Evolutionary conservation across 2,329 filamentous ascomycete species (phyloP).

Genomic region (Fusarium sulawesiense): DNA sequence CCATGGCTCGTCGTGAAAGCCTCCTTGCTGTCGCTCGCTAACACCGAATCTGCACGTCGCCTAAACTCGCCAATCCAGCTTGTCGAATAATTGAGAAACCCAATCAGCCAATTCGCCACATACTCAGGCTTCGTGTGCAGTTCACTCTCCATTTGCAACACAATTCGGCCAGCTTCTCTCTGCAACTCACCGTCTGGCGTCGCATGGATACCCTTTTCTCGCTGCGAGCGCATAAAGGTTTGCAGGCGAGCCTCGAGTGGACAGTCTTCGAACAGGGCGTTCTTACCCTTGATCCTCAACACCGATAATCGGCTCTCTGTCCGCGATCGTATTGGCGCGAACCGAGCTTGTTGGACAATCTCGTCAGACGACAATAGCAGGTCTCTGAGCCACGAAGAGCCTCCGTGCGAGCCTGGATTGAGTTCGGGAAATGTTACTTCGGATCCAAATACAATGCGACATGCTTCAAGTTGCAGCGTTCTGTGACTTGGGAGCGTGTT

Average conservation of each 20-base stretch:
- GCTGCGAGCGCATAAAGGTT: neutral
- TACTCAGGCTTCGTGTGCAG: conserved; percentile 25
- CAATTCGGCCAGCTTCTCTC: conserved; percentile 22
- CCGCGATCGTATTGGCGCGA: conserved; percentile 24
- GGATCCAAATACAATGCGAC: conserved; percentile 38
- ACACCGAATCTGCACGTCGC: conserved; percentile 1
- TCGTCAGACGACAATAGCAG: conserved; percentile 21
- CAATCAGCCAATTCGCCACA: conserved; percentile 33
- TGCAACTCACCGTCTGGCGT: conserved; percentile 17
- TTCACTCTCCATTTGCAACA: conserved; percentile 30
- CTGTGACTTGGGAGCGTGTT: conserved; percentile 26
- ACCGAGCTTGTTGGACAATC: conserved; percentile 24
- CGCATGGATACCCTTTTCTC: neutral
- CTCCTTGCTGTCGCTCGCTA: neutral
- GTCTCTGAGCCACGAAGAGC: conserved; percentile 29
- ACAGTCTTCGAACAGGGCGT: conserved; percentile 29
- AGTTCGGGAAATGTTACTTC: conserved; percentile 28
- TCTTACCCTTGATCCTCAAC: conserved; percentile 30
- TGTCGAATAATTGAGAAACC: conserved; percentile 12
- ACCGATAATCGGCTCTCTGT: conserved; percentile 25
- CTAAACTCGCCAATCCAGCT: conserved; percentile 24
- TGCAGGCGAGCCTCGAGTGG: conserved; percentile 27
- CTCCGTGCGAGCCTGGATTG: conserved; percentile 6
- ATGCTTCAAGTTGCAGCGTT: conserved; percentile 30
- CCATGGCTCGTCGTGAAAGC: neutral